Evolutionary conservation across 1,139 yeast species (phyloP).

Genomic region (Trichomonascaceae sp.): DNA sequence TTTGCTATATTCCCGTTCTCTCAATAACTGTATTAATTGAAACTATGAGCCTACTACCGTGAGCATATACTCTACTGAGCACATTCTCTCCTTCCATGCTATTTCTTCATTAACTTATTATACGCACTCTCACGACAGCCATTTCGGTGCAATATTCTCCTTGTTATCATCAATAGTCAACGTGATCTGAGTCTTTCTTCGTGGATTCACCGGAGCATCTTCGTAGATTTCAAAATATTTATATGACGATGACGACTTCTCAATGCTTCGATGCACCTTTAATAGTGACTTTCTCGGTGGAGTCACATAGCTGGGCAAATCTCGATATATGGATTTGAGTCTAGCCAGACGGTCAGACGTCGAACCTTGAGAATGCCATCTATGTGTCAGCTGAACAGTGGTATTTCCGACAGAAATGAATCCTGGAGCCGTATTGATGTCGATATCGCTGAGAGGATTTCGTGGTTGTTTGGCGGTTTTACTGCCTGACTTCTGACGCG

Average conservation of each 20-base stretch:
- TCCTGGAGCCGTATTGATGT: constrained; percentile 7
- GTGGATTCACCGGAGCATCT: not conserved
- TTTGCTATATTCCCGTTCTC: too few species aligned
- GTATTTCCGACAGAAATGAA: constrained; percentile 5
- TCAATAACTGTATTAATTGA: too few species aligned
- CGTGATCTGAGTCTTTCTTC: not conserved
- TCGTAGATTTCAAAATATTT: constrained; percentile 5
- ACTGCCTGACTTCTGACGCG: not conserved
- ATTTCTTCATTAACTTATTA: not conserved
- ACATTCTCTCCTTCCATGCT: not conserved
- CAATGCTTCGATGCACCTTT: not conserved
- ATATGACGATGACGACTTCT: not conserved
- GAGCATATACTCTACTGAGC: too few species aligned
- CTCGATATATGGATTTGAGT: not conserved
- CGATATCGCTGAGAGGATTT: constrained; percentile 8
- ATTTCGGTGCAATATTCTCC: constrained; percentile 11
- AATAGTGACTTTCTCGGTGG: constrained; percentile 9
- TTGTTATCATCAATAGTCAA: constrained; percentile 8
- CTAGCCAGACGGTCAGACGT: not conserved
- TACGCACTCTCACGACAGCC: not conserved
- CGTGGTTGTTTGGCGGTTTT: not conserved
- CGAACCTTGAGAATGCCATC: constrained; percentile 3
- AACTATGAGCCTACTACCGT: too few species aligned
- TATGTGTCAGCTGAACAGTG: constrained; percentile 2
- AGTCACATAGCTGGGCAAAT: constrained; percentile 10